phyloP scores from a whole-genome alignment of 176 grass and related monocot genomes.

The Tuctoria greenei region DNA sequence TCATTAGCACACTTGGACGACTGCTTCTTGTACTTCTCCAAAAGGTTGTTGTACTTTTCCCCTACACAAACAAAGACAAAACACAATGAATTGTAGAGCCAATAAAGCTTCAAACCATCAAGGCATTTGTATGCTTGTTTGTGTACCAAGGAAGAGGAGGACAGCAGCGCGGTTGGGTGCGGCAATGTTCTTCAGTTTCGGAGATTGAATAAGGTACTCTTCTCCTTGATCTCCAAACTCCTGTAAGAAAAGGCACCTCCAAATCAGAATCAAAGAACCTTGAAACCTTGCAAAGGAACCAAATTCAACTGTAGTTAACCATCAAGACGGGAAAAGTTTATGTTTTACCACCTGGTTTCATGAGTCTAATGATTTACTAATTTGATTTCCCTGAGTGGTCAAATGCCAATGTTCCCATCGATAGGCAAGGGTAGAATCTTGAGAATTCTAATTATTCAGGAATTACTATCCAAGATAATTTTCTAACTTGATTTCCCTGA shows the following conservation, averaged over 20 bases:
- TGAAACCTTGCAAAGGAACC: background rate
- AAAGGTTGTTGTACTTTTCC: constrained; percentile 55
- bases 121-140: background rate
- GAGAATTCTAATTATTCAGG: background rate
- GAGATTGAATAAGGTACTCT: constrained; percentile 44
- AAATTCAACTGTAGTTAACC: background rate
- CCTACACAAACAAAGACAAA: constrained; percentile 48
- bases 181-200: constrained; percentile 50
- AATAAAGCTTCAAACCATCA: constrained; percentile 3
- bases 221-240: constrained; percentile 39
- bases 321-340: background rate
- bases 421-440: background rate
- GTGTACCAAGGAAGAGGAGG: constrained; percentile 63
- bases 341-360: background rate
- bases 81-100: background rate
- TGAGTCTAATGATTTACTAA: background rate
- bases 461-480: background rate
- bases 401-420: background rate
- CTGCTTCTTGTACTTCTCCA: constrained; percentile 45
- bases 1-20: constrained; percentile 58
- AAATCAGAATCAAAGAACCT: background rate
- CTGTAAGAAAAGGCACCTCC: constrained; percentile 39
- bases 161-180: constrained; percentile 50
- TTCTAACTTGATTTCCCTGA: background rate
- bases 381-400: background rate